These are phyloP conservation scores for Pseudotsuga menziesii DNA, from an alignment of 75 land plant genomes.

Conservation along the genomic window DNA sequence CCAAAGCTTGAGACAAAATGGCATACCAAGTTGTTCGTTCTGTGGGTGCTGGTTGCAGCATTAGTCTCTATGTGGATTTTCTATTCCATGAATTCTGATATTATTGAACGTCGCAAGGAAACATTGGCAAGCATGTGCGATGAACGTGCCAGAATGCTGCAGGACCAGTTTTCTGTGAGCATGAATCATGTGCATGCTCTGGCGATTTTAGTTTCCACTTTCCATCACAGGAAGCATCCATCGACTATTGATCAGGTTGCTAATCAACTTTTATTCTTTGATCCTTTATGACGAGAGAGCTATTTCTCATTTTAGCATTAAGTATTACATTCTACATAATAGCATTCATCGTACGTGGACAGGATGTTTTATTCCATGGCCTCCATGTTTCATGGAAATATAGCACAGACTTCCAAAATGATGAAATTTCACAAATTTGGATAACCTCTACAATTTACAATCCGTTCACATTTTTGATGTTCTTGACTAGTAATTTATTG, in stretches of 20 bases:
- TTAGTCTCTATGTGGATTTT: conserved; percentile 7
- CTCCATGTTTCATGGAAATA: no score
- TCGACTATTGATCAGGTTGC: conserved; percentile 45
- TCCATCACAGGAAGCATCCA: conserved; percentile 35
- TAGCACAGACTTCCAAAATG: neutral
- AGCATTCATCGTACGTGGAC: no score
- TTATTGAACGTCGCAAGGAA: conserved; percentile 11
- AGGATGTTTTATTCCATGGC: no score
- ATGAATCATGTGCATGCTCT: conserved; percentile 55
- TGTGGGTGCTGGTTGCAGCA: conserved; percentile 22
- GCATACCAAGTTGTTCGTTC: conserved; percentile 5
- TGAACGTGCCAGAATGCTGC: conserved; percentile 53
- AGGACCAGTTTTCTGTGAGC: conserved; percentile 45
- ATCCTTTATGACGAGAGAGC: neutral
- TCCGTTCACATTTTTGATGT: neutral
- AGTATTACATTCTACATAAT: neutral
- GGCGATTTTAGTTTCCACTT: conserved; percentile 43
- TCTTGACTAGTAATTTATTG: neutral
- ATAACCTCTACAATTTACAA: neutral
- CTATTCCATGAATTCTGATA: conserved; percentile 20
- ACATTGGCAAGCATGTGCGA: conserved; percentile 46
- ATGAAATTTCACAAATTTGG: neutral
- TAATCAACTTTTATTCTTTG: neutral
- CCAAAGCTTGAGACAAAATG: neutral
- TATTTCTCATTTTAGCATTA: neutral